Percentiles rank a stretch among this genome's conserved stretches.
Conservation (phyloP, 2,329 filamentous ascomycete genomes). For the Didymellaceae sp. region DNA sequence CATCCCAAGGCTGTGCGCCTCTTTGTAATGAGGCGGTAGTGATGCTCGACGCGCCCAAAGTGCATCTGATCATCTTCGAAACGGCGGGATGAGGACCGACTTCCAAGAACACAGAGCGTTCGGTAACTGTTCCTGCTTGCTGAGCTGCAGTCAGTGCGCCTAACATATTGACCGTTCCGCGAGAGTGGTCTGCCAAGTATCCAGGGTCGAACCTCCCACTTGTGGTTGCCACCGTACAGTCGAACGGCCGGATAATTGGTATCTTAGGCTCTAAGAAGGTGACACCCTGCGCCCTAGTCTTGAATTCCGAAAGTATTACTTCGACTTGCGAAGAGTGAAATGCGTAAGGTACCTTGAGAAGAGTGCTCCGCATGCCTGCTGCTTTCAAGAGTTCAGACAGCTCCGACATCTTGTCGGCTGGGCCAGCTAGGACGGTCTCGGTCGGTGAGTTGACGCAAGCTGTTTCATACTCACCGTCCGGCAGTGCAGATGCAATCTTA, state of each 20-base stretch:
- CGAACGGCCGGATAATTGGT: background rate
- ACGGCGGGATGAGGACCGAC: background rate
- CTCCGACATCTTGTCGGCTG: background rate
- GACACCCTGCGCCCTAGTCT: background rate
- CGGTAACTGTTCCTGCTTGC: background rate
- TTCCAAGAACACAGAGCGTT: background rate
- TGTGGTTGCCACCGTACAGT: background rate
- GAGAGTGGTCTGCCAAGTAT: slow-evolving; percentile 19
- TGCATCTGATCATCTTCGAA: slow-evolving; percentile 59
- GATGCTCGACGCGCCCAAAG: slow-evolving; percentile 54
- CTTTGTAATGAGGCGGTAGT: slow-evolving; percentile 25
- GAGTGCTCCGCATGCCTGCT: background rate
- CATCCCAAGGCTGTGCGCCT: background rate
- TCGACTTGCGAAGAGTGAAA: background rate
- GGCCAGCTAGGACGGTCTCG: background rate
- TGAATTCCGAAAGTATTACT: background rate
- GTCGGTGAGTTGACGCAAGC: background rate
- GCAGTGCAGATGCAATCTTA: background rate
- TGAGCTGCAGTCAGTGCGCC: background rate
- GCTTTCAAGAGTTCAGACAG: background rate
- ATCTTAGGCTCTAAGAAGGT: background rate
- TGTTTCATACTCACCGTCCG: background rate
- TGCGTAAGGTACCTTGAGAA: background rate
- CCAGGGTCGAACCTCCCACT: background rate
- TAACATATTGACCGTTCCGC: slow-evolving; percentile 21